Evolutionary conservation across 2,329 filamentous ascomycete genomes (phyloP), one percentile per base, ranked within the genome.

Genomic region (Plenodomus lindquistii): DNA sequence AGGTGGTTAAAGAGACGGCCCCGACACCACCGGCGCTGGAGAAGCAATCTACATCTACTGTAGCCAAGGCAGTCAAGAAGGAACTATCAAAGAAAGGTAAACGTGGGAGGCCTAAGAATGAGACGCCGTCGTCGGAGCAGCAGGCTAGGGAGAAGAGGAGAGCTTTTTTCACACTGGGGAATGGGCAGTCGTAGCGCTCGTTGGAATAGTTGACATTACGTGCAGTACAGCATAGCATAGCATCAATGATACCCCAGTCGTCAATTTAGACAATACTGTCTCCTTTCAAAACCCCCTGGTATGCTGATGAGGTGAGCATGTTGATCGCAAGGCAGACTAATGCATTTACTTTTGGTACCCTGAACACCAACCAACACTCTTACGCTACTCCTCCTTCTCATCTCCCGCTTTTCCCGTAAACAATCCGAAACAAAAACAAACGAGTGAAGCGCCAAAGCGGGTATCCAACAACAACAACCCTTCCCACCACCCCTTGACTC

Each of bases 1-100:
- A 97, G 62, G 87, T 85, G 0, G 86, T 94, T 1, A 85, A 89
- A 48, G 79, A 59, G 2, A 70, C 67, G 4, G 52, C 60, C 2
- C 57, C 63, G 4, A 27, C 52, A 8, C 19, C 37, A 6, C 34
- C 48, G 0, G 48, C 55, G 11, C 60, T 51, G 35, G 54, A 55
- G 16, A 31, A 31, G 27, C 27, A 31, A 4, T 7, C 27, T 15
- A 15, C 6, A 4, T 7, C 27, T 15, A 15, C 6, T 31, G 27
- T 31, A 13, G 4, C 27, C 9, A 16, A 45, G 4, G 54, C 42
- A 10, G 29, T 43, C 1, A 44, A 55, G 15, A 66, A 59, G 24
- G 29, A 48, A 2, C 21, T 42, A 8, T 50, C 60, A 44, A 60
- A 59, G 21, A 69, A 65, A 44, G 62, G 63, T 0, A 72, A 71